These are phyloP conservation scores for Trichophyton simii DNA, from an alignment of 2,329 filamentous ascomycete species.

Conservation along the genomic window DNA sequence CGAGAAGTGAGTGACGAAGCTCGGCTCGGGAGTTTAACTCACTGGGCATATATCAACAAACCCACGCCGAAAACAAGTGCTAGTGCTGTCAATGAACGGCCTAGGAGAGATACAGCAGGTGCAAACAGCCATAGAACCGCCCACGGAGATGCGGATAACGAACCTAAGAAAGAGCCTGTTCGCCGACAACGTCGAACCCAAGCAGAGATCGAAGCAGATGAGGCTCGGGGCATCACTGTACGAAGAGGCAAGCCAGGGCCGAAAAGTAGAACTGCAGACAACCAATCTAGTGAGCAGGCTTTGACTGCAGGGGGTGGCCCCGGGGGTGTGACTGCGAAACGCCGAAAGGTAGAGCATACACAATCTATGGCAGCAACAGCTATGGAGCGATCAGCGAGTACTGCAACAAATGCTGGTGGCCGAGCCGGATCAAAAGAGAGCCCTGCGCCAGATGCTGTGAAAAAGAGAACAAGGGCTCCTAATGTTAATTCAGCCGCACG, in stretches of 20 bases:
- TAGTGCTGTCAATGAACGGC: conserved; percentile 55
- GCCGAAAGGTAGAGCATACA: conserved; percentile 67
- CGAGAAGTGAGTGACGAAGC: conserved; percentile 88
- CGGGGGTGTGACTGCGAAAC: conserved; percentile 41
- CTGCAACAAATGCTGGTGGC: conserved; percentile 21
- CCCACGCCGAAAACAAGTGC: conserved; percentile 43
- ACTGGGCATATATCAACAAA: conserved; percentile 91
- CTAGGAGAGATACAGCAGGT: conserved; percentile 64
- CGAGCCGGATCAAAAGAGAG: conserved; percentile 48
- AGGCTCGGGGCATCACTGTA: conserved; percentile 31
- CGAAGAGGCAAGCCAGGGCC: conserved; percentile 45
- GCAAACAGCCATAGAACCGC: conserved; percentile 50
- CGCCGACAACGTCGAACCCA: conserved; percentile 61
- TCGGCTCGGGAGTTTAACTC: conserved; percentile 76
- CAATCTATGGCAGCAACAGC: conserved; percentile 20
- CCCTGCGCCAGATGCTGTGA: conserved; percentile 49
- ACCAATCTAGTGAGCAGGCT: neutral
- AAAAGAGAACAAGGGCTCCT: conserved; percentile 62
- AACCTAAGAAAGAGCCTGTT: conserved; percentile 70
- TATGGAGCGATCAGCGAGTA: conserved; percentile 32
- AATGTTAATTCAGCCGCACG: conserved; percentile 53
- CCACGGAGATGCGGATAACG: conserved; percentile 57
- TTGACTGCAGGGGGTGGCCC: conserved; percentile 4
- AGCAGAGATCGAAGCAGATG: conserved; percentile 71
- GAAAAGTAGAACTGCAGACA: conserved; percentile 34